These are phyloP conservation scores for Candida hungchunana DNA, from an alignment of 805 yeast genomes.

Conservation along the genomic window DNA sequence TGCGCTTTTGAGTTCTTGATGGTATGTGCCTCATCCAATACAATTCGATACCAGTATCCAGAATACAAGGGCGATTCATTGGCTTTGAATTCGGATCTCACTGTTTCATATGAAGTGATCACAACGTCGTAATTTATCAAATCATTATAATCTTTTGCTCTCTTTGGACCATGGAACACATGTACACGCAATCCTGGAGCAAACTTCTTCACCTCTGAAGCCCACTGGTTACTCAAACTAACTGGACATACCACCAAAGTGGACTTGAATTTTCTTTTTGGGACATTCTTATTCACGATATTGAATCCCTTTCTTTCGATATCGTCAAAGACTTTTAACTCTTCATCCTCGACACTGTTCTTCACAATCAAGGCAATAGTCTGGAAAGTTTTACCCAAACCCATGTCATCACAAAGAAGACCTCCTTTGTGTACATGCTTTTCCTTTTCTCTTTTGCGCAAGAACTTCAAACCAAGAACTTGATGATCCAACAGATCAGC, in stretches of 20 bases:
- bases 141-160: conserved; percentile 34
- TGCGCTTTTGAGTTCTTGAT: conserved; percentile 49
- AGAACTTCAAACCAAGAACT: conserved; percentile 38
- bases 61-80: conserved; percentile 25
- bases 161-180: conserved; percentile 48
- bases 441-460: conserved; percentile 34
- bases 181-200: conserved; percentile 41
- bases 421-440: conserved; percentile 42
- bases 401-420: conserved; percentile 85
- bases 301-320: conserved; percentile 3
- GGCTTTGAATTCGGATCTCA: conserved; percentile 34
- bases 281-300: conserved; percentile 9
- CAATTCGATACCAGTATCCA: conserved; percentile 43
- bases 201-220: conserved; percentile 54
- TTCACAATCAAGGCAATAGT: conserved; percentile 53
- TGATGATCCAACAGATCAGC: conserved; percentile 44
- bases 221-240: conserved; percentile 70
- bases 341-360: conserved; percentile 22
- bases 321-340: conserved; percentile 10
- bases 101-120: conserved; percentile 63
- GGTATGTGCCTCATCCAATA: conserved; percentile 61
- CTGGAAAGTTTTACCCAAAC: conserved; percentile 83
- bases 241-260: conserved; percentile 75
- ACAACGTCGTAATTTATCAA: conserved; percentile 54
- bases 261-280: conserved; percentile 26